phyloP scores from a whole-genome alignment of 2,329 filamentous ascomycete genomes.

The Helicocarpus griseus region DNA sequence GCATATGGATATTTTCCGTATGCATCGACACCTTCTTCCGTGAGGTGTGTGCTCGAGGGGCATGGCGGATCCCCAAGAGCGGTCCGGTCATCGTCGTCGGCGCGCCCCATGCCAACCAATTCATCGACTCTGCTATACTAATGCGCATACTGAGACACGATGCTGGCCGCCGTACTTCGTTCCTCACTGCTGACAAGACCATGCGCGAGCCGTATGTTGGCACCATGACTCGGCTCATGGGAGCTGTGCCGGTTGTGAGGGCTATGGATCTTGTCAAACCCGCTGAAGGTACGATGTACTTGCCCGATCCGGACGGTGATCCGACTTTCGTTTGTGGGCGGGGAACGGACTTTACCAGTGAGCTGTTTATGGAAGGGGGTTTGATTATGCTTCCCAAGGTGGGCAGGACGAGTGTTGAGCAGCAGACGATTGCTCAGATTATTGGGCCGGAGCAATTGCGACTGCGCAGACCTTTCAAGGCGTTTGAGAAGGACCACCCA shows the following conservation, averaged over 20 bases:
- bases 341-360: constrained; percentile 62
- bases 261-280: constrained; percentile 71
- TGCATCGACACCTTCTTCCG: constrained; percentile 83
- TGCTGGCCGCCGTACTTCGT: constrained; percentile 66
- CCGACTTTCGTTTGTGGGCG: constrained; percentile 62
- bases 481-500: constrained; percentile 49
- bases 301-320: constrained; percentile 68
- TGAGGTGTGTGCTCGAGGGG: constrained; percentile 73
- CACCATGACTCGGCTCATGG: constrained; percentile 65
- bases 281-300: constrained; percentile 62
- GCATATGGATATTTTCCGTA: constrained; percentile 34
- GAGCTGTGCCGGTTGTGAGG: constrained; percentile 71
- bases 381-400: constrained; percentile 67
- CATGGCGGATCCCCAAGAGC: constrained; percentile 71
- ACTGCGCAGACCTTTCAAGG: constrained; percentile 69
- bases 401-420: constrained; percentile 59
- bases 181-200: constrained; percentile 78
- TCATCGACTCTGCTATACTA: constrained; percentile 76
- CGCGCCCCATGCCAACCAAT: constrained; percentile 83
- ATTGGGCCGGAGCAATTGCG: constrained; percentile 62
- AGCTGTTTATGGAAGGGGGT: constrained; percentile 58
- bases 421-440: constrained; percentile 63
- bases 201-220: constrained; percentile 74
- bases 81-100: constrained; percentile 81
- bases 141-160: constrained; percentile 71